Evolutionary conservation across 805 yeast species (phyloP), one percentile per base, ranked within the genome.

Genomic region (Hanseniaspora valbyensis): DNA sequence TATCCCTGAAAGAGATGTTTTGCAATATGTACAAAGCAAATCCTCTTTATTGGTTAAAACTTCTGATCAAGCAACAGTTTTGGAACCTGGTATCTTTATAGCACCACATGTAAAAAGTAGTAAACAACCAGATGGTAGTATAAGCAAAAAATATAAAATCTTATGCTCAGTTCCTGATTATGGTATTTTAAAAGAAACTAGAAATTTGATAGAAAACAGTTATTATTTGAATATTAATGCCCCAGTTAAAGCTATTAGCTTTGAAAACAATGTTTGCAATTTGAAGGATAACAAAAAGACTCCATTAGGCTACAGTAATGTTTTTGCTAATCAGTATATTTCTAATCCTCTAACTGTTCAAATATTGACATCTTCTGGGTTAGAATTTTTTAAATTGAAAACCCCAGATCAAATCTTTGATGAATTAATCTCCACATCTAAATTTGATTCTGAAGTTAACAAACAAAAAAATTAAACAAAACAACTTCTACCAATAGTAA

Each of bases 1-100:
- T 26, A 25, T 44, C 4, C 18, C 40, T 19, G 33, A 26, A 16
- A 41, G 40, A 36, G 45, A 41, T 34, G 32, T 45, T 40, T 40
- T 40, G 25, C 42, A 32, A 30, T 39, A 33, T 24, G 45, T 78
- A 19, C 70, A 83, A 61, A 78, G 77, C 55, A 78, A 75, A 56
- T 70, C 75, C 0, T 70, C 78, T 6, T 64, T 72, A 2, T 61
- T 87, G 43, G 68, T 81, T 52, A 75, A 73, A 53, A 75, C 81
- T 41, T 72, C 83, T 25, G 69, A 74, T 37, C 69, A 78, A 10
- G 72, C 83, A 24, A 72, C 76, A 29, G 69, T 89, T 12, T 70
- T 86, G 28, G 78, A 94, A 19, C 95, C 96, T 0, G 95, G 95
- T n/a, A 80, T 87, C 3, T 89, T 80, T 59, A 72, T 89, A 54